Percentiles rank a stretch among this genome's conserved stretches.
Evolutionary conservation across 768 basidiomycete genomes (phyloP).

Genomic region (Cystofilobasidium ferigula): DNA sequence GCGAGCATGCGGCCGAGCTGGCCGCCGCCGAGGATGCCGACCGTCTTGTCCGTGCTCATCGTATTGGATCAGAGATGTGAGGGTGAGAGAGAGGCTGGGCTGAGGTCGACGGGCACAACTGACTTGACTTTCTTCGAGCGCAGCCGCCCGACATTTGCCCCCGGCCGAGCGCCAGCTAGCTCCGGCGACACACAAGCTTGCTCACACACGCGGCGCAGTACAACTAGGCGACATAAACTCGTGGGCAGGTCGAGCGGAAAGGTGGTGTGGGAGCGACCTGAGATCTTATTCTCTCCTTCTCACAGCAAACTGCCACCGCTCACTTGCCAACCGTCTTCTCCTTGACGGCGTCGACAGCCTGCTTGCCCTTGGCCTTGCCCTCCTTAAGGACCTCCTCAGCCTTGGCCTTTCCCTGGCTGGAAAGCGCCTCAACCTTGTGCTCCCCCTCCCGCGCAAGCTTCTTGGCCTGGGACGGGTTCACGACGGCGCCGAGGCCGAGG

Average conservation of each 20-base stretch:
- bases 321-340: constrained; percentile 7
- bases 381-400: background rate
- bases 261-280: no score
- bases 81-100: background rate
- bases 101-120: no score
- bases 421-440: background rate
- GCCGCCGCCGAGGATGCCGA: constrained; percentile 56
- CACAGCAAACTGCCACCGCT: no score
- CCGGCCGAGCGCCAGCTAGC: no score
- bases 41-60: constrained; percentile 31
- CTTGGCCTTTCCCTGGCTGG: background rate
- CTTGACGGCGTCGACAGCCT: constrained; percentile 11
- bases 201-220: no score
- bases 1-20: constrained; percentile 97
- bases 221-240: no score
- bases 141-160: no score
- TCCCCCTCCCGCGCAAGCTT: background rate
- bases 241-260: no score
- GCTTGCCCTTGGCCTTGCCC: constrained; percentile 7
- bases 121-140: no score
- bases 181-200: no score
- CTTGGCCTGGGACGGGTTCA: constrained; percentile 3
- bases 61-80: background rate
- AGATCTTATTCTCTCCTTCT: no score
- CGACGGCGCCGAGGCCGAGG: background rate